Evolutionary conservation across 2,329 filamentous ascomycete species (phyloP), one percentile per base, ranked within the genome.

Genomic region (Trichophyton mentagrophytes): DNA sequence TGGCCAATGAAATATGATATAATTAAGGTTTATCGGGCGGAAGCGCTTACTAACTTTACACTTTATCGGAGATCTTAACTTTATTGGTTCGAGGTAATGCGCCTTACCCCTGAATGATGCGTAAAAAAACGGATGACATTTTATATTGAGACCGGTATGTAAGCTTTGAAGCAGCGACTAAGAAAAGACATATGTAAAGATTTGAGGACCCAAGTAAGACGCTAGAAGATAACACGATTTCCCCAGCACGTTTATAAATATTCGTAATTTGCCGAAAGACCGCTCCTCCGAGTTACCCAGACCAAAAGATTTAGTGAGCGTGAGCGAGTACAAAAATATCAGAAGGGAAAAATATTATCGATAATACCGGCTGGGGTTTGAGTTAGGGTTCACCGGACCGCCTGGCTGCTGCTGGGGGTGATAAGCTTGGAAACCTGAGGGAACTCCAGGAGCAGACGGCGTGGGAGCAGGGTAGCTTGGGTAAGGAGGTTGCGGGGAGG

Each of bases 361-460:
- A 62, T 76, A 76, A 60, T 69, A 76, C 2, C 72, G 71, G 57
- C 69, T 69, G 5, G 74, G 74, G 61, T 75, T 76, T 33, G 71
- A 66, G 55, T 66, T 68, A 27, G 69, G 61, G 33, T 60, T 62
- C 33, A 61, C n/a, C 11, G 51, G 47, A 15, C 62, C 61, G 20
- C 46, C n/a, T 20, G 66, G 64, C 15, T 67, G 67, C 13, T 67
- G 67, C 20, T 67, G 66, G n/a, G 69, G 68, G 42, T 72, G 70
- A 63, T 75, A 75, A 6, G 72, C 68, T 61, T 73, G 71, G 60
- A 76, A 76, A 11, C 40, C 40, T 15, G 67, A 66, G 2, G 63
- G 66, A 46, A 61, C 63, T 17, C 49, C 57, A 7, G 59, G 56
- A n/a, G 49, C 60, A 7, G 63, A 64, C n/a, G 70, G 62, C 6